phyloP scores from a whole-genome alignment of 257 asterid species.

The Solanum tacnaense region DNA sequence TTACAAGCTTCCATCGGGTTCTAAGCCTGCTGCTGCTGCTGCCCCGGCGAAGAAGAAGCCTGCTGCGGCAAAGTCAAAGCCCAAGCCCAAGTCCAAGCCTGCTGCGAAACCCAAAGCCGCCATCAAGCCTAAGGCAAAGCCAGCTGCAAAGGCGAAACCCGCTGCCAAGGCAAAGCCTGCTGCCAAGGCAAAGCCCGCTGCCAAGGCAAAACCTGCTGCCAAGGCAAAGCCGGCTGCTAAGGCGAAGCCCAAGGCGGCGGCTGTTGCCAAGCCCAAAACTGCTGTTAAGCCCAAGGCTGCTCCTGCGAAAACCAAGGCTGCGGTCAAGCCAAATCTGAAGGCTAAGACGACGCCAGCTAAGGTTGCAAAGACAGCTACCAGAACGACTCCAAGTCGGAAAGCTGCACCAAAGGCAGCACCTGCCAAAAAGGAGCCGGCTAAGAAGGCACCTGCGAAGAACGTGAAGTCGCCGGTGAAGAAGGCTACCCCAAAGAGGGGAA shows the following conservation, averaged over 20 bases:
- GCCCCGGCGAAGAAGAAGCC: conserved; percentile 10
- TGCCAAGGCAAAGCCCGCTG: conserved; percentile 7
- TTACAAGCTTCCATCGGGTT: conserved; percentile 35
- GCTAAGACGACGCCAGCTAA: conserved; percentile 40
- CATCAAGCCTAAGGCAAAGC: background rate
- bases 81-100: conserved; percentile 15
- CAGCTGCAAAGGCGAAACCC: conserved; percentile 27
- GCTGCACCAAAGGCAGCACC: conserved; percentile 15
- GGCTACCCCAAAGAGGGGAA: conserved; percentile 27
- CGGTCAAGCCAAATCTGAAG: conserved; percentile 41
- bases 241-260: conserved; percentile 1
- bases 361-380: conserved; percentile 34
- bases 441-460: conserved; percentile 24
- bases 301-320: conserved; percentile 32
- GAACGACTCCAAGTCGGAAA: conserved; percentile 42
- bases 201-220: conserved; percentile 24
- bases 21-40: conserved; percentile 14
- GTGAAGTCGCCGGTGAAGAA: conserved; percentile 37
- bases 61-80: conserved; percentile 6
- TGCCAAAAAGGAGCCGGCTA: conserved; percentile 29
- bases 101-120: background rate
- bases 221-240: conserved; percentile 22
- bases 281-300: conserved; percentile 22
- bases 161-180: conserved; percentile 29
- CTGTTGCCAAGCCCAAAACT: background rate